Percentiles rank a stretch among this genome's conserved stretches.
phyloP scores from a whole-genome alignment of 441 rosid species.

The Adansonia grandidieri region DNA sequence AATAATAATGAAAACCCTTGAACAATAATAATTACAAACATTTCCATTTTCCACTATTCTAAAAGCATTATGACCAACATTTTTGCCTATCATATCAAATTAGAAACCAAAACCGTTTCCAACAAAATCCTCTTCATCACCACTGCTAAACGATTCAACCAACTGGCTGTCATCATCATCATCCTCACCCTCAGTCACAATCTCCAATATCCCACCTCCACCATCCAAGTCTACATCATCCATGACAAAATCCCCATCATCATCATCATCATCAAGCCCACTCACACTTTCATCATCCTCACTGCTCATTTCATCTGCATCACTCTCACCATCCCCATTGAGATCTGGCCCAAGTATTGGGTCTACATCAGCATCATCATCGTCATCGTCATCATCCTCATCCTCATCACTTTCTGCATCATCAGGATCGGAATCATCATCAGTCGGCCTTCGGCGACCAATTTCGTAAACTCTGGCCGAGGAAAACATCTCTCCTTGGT shows the following conservation, averaged over 20 bases:
- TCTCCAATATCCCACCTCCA: constrained; percentile 67
- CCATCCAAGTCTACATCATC: constrained; percentile 65
- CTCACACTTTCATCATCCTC: constrained; percentile 67
- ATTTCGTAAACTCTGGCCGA: constrained; percentile 97
- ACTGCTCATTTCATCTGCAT: constrained; percentile 66
- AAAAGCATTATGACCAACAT: constrained; percentile 7
- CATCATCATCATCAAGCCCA: constrained; percentile 64
- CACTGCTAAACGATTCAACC: constrained; percentile 81
- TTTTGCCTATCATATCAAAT: constrained; percentile 14
- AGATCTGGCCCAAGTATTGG: constrained; percentile 65
- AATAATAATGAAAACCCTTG: not conserved
- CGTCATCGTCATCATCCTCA: constrained; percentile 80
- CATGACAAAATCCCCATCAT: constrained; percentile 60
- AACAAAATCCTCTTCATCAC: constrained; percentile 61
- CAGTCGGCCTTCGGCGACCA: constrained; percentile 92
- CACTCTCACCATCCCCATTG: constrained; percentile 80
- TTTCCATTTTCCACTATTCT: constrained; percentile 6
- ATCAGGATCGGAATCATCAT: constrained; percentile 97
- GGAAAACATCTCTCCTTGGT: constrained; percentile 89
- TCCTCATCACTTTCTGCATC: constrained; percentile 95
- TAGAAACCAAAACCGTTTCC: constrained; percentile 47
- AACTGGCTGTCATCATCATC: constrained; percentile 71
- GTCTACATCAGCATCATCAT: constrained; percentile 66
- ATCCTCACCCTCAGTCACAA: constrained; percentile 66
- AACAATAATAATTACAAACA: constrained; percentile 39